phyloP scores from a whole-genome alignment of 2,329 filamentous ascomycete species.

The Lachnellula cervina region DNA sequence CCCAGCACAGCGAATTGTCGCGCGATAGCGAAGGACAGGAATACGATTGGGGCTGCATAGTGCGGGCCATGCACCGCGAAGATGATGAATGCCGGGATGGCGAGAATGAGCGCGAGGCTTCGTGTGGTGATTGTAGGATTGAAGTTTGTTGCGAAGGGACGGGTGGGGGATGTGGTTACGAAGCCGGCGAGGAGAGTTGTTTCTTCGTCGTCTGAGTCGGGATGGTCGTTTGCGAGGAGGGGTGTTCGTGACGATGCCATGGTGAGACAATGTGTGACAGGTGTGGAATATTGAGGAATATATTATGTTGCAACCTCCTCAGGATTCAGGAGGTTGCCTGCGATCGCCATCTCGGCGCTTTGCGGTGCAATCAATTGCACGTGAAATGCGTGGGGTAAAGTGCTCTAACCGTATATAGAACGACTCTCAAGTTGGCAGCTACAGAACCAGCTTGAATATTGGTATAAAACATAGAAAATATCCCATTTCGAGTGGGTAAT shows the following conservation, averaged over 20 bases:
- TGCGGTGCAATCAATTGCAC: no score
- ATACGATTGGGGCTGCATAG: constrained; percentile 11
- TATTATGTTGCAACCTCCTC: no score
- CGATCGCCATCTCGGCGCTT: no score
- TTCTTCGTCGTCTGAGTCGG: constrained; percentile 9
- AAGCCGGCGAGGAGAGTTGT: constrained; percentile 9
- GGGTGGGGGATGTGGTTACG: constrained; percentile 12
- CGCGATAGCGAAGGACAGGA: constrained; percentile 19
- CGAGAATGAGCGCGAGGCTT: constrained; percentile 10
- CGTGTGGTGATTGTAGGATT: constrained; percentile 13
- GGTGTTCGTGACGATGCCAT: constrained; percentile 17
- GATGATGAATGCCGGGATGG: constrained; percentile 19
- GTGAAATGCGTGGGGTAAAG: no score
- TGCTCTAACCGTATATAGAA: no score
- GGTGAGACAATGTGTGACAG: neutral
- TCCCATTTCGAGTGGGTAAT: no score
- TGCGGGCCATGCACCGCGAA: constrained; percentile 11
- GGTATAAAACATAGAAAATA: no score
- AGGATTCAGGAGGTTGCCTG: no score
- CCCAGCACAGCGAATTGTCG: constrained; percentile 15
- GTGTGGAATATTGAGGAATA: no score
- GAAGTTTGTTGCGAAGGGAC: constrained; percentile 17
- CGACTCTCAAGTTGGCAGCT: no score
- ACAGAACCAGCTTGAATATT: no score
- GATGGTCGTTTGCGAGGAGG: constrained; percentile 11